Evolutionary conservation across 1,284 basidiomycete genomes (phyloP).

Genomic region (Psilocybe mexicana): DNA sequence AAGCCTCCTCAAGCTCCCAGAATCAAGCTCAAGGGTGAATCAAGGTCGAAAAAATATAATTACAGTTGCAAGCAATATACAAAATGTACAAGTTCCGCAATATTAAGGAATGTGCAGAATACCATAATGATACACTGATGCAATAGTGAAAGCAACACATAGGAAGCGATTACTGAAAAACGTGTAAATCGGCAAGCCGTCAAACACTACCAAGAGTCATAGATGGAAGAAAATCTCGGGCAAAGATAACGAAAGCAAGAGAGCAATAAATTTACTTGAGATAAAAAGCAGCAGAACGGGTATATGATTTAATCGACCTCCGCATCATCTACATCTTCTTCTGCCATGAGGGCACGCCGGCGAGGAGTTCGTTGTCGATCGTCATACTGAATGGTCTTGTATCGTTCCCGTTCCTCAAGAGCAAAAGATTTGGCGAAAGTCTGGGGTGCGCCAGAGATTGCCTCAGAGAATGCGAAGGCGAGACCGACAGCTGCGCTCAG

Average conservation of each 20-base stretch:
- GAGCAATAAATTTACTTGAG: slow-evolving; percentile 13
- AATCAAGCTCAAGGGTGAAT: background rate
- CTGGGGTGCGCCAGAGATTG: slow-evolving; percentile 42
- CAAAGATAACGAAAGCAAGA: slow-evolving; percentile 10
- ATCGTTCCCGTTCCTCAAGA: slow-evolving; percentile 15
- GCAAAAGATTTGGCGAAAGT: slow-evolving; percentile 35
- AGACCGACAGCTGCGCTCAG: slow-evolving; percentile 51
- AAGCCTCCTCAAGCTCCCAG: too few species aligned
- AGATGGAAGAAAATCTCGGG: slow-evolving; percentile 5
- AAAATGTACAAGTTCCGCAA: slow-evolving; percentile 14
- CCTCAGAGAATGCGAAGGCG: slow-evolving; percentile 65
- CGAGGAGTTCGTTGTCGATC: slow-evolving; percentile 13
- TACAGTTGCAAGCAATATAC: slow-evolving; percentile 14
- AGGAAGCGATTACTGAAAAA: slow-evolving; percentile 1
- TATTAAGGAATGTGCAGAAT: slow-evolving; percentile 9
- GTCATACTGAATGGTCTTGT: background rate
- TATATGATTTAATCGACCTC: slow-evolving; percentile 14
- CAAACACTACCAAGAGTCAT: background rate
- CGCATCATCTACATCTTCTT: slow-evolving; percentile 21
- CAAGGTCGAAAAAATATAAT: background rate
- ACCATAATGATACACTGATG: slow-evolving; percentile 16
- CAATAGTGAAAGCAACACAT: slow-evolving; percentile 5
- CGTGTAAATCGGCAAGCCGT: slow-evolving; percentile 4
- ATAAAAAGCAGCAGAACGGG: slow-evolving; percentile 2
- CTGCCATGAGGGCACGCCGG: slow-evolving; percentile 14